Evolutionary conservation across 495 filamentous ascomycete genomes (phyloP).

Genomic region (Mytilinidion resinicola): DNA sequence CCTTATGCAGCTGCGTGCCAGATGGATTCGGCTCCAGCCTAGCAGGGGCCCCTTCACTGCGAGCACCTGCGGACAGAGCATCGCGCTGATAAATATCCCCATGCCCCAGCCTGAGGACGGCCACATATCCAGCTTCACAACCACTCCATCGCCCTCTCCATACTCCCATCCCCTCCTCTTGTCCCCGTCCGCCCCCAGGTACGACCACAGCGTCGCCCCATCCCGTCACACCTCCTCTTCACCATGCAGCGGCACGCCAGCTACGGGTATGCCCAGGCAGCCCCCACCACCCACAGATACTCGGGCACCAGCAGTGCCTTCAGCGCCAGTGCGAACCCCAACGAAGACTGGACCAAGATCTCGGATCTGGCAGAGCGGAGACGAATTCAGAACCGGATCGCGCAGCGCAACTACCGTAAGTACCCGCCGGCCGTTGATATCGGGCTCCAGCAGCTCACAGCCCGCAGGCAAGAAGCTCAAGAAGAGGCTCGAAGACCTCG

Average conservation of each 20-base stretch:
- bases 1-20: conserved; percentile 24
- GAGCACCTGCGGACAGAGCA: conserved; percentile 13
- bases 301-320: conserved; percentile 89
- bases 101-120: conserved; percentile 14
- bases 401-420: conserved; percentile 97
- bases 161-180: background rate
- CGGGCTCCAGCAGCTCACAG: conserved; percentile 1
- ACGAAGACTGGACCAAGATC: conserved; percentile 99
- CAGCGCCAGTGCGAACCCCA: conserved; percentile 91
- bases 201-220: background rate
- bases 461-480: conserved; percentile 95
- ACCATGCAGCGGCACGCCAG: conserved; percentile 39
- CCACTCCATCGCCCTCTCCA: conserved; percentile 3
- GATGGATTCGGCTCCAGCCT: conserved; percentile 23
- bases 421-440: conserved; percentile 25
- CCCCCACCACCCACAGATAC: conserved; percentile 48
- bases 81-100: conserved; percentile 26
- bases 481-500: conserved; percentile 92
- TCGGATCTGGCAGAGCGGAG: conserved; percentile 91
- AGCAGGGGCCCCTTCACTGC: conserved; percentile 22
- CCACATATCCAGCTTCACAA: background rate
- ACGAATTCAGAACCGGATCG: conserved; percentile 95
- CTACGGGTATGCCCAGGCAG: conserved; percentile 36
- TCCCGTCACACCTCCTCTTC: background rate
- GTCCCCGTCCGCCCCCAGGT: background rate